Percentiles rank a stretch among this genome's conserved stretches.
phyloP scores from a whole-genome alignment of 345 rosid genomes.

The Turnera subulata region DNA sequence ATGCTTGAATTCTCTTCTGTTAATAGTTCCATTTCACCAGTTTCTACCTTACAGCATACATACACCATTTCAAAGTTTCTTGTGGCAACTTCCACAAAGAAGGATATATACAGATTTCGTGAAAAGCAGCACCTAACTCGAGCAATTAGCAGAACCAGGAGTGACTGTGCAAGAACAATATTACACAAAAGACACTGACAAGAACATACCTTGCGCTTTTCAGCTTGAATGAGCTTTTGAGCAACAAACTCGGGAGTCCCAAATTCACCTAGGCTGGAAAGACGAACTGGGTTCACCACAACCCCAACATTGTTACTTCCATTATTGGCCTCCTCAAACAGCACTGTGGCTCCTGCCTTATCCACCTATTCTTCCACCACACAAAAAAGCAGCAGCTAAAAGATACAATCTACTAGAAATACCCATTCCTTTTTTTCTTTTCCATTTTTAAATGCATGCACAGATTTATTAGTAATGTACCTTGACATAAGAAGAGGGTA shows the following conservation, averaged over 20 bases:
- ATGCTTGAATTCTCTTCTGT: no score
- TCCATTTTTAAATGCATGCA: not conserved
- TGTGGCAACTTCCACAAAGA: no score
- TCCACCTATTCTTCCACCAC: slow-evolving; percentile 47
- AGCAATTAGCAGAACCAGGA: no score
- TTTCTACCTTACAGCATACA: no score
- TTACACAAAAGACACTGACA: not conserved
- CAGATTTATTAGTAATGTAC: slow-evolving; percentile 19
- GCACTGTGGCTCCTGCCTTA: slow-evolving; percentile 81
- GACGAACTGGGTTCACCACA: slow-evolving; percentile 85
- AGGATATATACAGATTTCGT: no score
- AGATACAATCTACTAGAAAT: no score
- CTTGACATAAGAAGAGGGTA: slow-evolving; percentile 74
- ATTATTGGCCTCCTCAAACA: slow-evolving; percentile 67
- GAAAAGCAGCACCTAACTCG: no score
- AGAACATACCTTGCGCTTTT: slow-evolving; percentile 23
- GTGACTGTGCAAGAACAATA: no score
- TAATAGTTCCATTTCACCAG: no score
- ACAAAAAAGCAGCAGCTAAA: not conserved
- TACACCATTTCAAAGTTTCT: no score
- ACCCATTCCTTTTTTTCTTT: no score
- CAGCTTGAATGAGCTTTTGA: slow-evolving; percentile 83
- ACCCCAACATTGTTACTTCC: slow-evolving; percentile 79
- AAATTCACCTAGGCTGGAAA: slow-evolving; percentile 58
- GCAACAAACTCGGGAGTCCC: slow-evolving; percentile 82